Conservation (phyloP, 192 early-diverging fungal species). For the Chytriomyces confervae region DNA sequence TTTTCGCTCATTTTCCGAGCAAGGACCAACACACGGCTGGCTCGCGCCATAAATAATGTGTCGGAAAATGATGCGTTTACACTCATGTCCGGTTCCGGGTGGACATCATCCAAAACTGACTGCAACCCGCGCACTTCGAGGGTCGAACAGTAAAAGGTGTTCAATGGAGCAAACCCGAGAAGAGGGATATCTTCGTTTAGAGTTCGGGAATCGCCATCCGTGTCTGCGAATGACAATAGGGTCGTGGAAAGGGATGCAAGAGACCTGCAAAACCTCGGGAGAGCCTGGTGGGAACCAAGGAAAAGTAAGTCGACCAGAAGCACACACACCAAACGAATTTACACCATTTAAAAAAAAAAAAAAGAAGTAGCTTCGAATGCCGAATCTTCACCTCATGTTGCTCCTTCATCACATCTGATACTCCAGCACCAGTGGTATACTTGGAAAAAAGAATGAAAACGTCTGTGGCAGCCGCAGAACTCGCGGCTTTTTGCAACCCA, state of each 20-base stretch:
- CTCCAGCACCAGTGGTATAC: constrained; percentile 35
- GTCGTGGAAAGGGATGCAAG: constrained; percentile 42
- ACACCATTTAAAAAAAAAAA: no score
- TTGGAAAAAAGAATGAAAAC: constrained; percentile 33
- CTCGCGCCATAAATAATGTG: constrained; percentile 6
- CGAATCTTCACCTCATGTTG: constrained; percentile 1
- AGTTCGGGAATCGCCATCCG: constrained; percentile 44
- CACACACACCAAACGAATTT: no score
- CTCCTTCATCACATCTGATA: constrained; percentile 13
- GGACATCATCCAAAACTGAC: constrained; percentile 1
- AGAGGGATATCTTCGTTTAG: constrained; percentile 47
- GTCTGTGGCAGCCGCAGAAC: neutral
- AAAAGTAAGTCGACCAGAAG: no score
- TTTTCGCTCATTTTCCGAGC: constrained; percentile 37
- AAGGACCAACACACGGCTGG: constrained; percentile 40
- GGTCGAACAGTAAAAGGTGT: constrained; percentile 27
- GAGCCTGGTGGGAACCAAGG: neutral
- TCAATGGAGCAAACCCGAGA: constrained; percentile 40
- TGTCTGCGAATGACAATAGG: constrained; percentile 51
- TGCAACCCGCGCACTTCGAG: neutral
- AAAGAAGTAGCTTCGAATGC: neutral
- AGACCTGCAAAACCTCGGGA: constrained; percentile 31
- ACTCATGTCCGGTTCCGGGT: neutral
- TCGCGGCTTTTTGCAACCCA: neutral
- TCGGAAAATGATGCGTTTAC: neutral